These are phyloP conservation scores for Rickenella mellea DNA, from an alignment of 768 basidiomycete species.

Conservation along the genomic window DNA sequence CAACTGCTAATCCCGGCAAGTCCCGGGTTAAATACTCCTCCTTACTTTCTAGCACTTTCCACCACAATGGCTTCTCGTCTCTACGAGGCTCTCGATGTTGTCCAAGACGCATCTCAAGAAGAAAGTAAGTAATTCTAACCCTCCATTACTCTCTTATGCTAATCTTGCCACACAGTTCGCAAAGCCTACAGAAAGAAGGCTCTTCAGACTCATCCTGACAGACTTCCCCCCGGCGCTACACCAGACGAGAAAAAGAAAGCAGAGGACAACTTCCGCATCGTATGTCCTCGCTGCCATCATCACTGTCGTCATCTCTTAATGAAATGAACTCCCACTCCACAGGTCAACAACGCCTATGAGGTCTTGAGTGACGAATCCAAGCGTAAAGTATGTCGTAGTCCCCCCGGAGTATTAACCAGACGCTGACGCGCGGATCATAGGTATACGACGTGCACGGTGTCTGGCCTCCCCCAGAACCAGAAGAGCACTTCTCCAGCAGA, in stretches of 20 bases:
- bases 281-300: constrained; percentile 18
- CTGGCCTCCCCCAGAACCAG: constrained; percentile 58
- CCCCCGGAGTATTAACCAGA: constrained; percentile 1
- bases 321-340: neutral
- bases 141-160: neutral
- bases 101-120: constrained; percentile 46
- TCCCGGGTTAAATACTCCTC: no score
- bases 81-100: constrained; percentile 54
- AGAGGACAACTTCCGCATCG: constrained; percentile 48
- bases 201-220: constrained; percentile 67
- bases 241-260: constrained; percentile 46
- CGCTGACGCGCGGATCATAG: constrained; percentile 21
- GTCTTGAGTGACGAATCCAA: constrained; percentile 54
- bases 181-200: constrained; percentile 73
- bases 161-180: constrained; percentile 38
- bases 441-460: constrained; percentile 62
- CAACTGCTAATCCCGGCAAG: no score
- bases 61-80: constrained; percentile 43
- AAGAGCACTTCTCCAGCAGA: neutral
- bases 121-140: constrained; percentile 41
- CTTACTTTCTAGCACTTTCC: no score
- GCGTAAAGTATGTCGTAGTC: constrained; percentile 32
- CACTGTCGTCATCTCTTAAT: neutral
- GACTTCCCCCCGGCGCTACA: constrained; percentile 48
- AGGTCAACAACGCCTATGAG: constrained; percentile 77